Conservation (phyloP, 179 eudicot genomes). For the Silene coronaria region DNA sequence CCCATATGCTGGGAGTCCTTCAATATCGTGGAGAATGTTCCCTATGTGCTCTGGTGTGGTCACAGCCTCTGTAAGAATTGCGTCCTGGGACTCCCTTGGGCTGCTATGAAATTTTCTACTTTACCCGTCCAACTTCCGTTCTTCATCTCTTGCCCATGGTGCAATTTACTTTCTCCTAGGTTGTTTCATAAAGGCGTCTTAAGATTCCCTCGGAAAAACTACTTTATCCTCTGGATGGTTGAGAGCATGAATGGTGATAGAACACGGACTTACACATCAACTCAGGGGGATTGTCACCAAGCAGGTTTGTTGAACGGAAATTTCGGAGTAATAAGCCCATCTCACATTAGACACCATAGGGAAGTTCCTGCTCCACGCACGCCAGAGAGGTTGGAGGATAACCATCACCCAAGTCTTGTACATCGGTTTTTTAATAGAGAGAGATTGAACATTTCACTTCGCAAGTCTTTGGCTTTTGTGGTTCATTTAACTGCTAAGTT, state of each 20-base stretch:
- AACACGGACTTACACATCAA: conserved; percentile 26
- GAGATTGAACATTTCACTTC: conserved; percentile 28
- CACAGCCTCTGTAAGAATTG: conserved; percentile 56
- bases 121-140: conserved; percentile 51
- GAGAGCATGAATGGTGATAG: conserved; percentile 59
- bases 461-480: conserved; percentile 38
- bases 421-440: conserved; percentile 24
- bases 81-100: conserved; percentile 49
- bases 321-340: conserved; percentile 13
- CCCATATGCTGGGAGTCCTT: conserved; percentile 60
- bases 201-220: conserved; percentile 49
- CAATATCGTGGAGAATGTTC: conserved; percentile 57
- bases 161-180: conserved; percentile 44
- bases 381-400: too few relatives aligned
- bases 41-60: conserved; percentile 58
- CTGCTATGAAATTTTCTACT: conserved; percentile 41
- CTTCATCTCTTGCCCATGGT: conserved; percentile 60
- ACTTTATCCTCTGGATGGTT: conserved; percentile 61
- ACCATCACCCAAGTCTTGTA: conserved; percentile 1
- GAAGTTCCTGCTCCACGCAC: not conserved
- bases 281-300: conserved; percentile 28
- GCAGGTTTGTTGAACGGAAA: conserved; percentile 2
- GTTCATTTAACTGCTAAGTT: conserved; percentile 43
- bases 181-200: conserved; percentile 39
- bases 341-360: conserved; percentile 13